Conservation (phyloP, 768 basidiomycete genomes). For the Guyanaporus albipodus region DNA sequence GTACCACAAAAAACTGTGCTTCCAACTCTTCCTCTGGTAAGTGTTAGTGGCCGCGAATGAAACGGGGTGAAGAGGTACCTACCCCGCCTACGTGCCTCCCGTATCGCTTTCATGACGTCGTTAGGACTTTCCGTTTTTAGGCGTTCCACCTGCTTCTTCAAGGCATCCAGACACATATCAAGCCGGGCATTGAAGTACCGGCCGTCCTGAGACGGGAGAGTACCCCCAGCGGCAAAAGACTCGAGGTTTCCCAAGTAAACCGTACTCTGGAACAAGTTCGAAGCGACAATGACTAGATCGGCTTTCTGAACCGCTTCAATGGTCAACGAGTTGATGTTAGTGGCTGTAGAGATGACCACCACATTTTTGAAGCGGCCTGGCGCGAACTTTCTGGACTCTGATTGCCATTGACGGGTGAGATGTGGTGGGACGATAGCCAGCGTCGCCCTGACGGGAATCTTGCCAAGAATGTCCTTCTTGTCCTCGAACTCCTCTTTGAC, state of each 20-base stretch:
- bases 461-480: conserved; percentile 46
- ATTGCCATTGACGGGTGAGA: conserved; percentile 84
- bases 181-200: conserved; percentile 88
- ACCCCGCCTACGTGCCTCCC: conserved; percentile 59
- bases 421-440: conserved; percentile 88
- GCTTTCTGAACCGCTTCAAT: conserved; percentile 75
- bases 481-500: conserved; percentile 57
- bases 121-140: conserved; percentile 61
- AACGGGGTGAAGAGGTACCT: conserved; percentile 16
- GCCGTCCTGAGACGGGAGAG: conserved; percentile 73
- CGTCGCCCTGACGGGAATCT: conserved; percentile 76
- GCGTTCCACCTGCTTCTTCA: conserved; percentile 64
- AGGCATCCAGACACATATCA: conserved; percentile 51
- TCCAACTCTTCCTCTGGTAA: conserved; percentile 48
- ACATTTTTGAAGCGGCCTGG: conserved; percentile 43
- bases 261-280: conserved; percentile 76
- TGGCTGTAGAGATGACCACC: conserved; percentile 61
- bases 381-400: conserved; percentile 80
- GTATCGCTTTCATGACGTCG: conserved; percentile 62
- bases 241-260: conserved; percentile 77
- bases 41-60: neutral
- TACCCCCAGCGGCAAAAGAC: conserved; percentile 60
- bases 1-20: conserved; percentile 39
- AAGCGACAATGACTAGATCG: conserved; percentile 83
- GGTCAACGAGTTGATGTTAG: conserved; percentile 66